Percentiles rank a stretch among this genome's conserved stretches.
Evolutionary conservation across 768 basidiomycete species (phyloP).

Genomic region (Boletellus ananas): DNA sequence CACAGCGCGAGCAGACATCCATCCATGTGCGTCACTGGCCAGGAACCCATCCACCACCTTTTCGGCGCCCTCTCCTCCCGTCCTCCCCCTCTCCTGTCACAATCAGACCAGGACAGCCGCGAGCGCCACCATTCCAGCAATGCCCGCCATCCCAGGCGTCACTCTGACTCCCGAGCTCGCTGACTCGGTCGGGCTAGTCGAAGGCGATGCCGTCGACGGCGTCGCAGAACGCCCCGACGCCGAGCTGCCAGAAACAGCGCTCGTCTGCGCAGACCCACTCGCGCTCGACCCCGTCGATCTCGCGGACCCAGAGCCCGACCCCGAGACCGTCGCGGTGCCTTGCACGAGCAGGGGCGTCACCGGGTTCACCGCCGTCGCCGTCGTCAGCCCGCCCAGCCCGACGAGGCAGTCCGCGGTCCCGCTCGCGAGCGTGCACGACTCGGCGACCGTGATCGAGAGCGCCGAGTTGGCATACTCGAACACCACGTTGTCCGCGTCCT

Average conservation of each 20-base stretch:
- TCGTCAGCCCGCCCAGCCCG: neutral
- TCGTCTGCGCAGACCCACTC: neutral
- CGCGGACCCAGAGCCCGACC: neutral
- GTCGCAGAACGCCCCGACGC: neutral
- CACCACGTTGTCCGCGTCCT: constrained; percentile 1
- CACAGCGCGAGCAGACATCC: neutral
- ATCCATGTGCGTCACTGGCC: constrained; percentile 12
- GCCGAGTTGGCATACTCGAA: constrained; percentile 9
- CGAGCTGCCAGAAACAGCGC: constrained; percentile 2
- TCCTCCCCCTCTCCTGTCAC: neutral
- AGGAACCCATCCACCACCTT: neutral
- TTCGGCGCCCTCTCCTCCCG: constrained; percentile 3
- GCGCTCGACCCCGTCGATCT: neutral
- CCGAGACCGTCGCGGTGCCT: constrained; percentile 5
- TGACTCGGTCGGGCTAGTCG: neutral
- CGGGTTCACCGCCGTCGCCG: neutral
- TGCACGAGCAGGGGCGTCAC: constrained; percentile 10
- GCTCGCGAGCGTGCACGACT: constrained; percentile 9
- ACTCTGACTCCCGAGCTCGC: constrained; percentile 2
- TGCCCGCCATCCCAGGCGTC: neutral
- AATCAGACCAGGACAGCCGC: neutral
- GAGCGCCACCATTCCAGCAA: neutral
- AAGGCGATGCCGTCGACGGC: neutral
- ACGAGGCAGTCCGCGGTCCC: constrained; percentile 2
- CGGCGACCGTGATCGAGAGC: constrained; percentile 1